These are phyloP conservation scores for Lumnitzera racemosa DNA, from an alignment of 345 rosid genomes.

Conservation along the genomic window DNA sequence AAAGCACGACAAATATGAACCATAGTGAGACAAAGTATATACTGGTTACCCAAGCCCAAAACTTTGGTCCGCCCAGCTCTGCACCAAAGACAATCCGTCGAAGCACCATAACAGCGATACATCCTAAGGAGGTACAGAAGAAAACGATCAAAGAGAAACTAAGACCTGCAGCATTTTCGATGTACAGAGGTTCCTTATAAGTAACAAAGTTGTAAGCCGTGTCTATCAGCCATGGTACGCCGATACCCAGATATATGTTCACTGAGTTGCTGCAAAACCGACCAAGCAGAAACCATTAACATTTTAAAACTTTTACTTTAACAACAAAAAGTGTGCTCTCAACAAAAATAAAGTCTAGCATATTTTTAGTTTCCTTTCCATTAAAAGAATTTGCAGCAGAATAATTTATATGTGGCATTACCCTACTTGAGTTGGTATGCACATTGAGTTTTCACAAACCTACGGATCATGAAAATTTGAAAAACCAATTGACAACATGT, in stretches of 20 bases:
- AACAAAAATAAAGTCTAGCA: too few relatives aligned
- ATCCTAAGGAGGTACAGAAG: slow-evolving; percentile 70
- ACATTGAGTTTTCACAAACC: too few relatives aligned
- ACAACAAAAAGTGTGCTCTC: too few relatives aligned
- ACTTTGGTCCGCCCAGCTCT: slow-evolving; percentile 82
- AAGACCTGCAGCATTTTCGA: slow-evolving; percentile 59
- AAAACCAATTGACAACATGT: too few relatives aligned
- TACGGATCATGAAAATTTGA: too few relatives aligned
- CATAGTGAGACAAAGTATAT: slow-evolving; percentile 65
- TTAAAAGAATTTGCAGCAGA: too few relatives aligned
- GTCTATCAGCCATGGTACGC: slow-evolving; percentile 90
- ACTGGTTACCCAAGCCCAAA: slow-evolving; percentile 83
- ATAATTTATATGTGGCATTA: too few relatives aligned
- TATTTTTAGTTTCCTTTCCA: too few relatives aligned
- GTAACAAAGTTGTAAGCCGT: slow-evolving; percentile 70
- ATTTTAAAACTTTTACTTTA: too few relatives aligned
- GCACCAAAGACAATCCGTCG: slow-evolving; percentile 71
- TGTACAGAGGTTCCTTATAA: slow-evolving; percentile 54
- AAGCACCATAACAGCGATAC: slow-evolving; percentile 66
- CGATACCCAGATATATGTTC: slow-evolving; percentile 89
- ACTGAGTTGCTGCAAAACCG: slow-evolving; percentile 67
- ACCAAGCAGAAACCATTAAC: neutral
- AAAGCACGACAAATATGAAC: slow-evolving; percentile 67
- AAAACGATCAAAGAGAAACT: slow-evolving; percentile 79
- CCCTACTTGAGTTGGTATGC: too few relatives aligned